These are phyloP conservation scores for Platanthera zijinensis DNA, from an alignment of 106 monocot genomes.

Conservation along the genomic window DNA sequence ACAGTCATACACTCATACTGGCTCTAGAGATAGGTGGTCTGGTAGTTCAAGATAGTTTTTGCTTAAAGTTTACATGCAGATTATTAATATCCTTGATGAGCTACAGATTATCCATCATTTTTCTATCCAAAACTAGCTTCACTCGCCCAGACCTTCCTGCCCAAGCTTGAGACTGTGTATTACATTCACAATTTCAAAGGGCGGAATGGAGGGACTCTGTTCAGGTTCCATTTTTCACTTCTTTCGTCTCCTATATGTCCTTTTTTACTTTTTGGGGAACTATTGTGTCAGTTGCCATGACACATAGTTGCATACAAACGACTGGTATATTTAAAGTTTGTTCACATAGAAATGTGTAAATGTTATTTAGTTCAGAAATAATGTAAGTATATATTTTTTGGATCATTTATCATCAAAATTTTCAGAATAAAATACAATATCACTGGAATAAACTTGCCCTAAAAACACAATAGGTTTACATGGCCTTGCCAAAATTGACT, in stretches of 20 bases:
- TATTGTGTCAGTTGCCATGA: no score
- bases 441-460: no score
- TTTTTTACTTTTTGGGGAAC: background rate
- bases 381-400: no score
- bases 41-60: background rate
- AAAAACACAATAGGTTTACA: no score
- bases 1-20: background rate
- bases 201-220: slow-evolving; percentile 81
- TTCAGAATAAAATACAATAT: no score
- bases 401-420: no score
- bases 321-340: no score
- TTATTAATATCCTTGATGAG: slow-evolving; percentile 27
- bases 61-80: background rate
- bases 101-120: slow-evolving; percentile 83
- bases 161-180: slow-evolving; percentile 81
- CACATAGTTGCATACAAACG: no score
- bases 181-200: slow-evolving; percentile 98
- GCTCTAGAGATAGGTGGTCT: background rate
- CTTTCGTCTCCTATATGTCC: background rate
- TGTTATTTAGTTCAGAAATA: no score
- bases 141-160: slow-evolving; percentile 66
- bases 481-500: no score
- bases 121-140: slow-evolving; percentile 89
- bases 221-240: slow-evolving; percentile 46
- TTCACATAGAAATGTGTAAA: no score